phyloP scores from a whole-genome alignment of 78 protist species.

The Dictyostelium purpureum region DNA sequence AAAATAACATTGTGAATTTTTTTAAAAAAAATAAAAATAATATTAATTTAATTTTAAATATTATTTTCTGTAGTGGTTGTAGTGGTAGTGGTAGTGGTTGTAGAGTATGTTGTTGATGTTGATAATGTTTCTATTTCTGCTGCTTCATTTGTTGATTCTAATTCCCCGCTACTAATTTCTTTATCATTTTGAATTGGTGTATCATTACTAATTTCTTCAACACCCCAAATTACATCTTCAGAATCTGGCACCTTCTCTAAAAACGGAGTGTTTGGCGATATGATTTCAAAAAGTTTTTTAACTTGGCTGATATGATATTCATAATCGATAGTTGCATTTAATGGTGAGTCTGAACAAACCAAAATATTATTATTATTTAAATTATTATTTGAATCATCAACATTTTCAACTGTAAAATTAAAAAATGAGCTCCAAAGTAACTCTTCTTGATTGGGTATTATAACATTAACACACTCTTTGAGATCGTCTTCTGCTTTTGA shows the following conservation, averaged over 20 bases:
- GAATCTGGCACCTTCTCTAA: conserved; percentile 67
- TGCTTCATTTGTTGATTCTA: too few relatives aligned
- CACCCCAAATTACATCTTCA: conserved; percentile 42
- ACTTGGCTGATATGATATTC: conserved; percentile 18
- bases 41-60: too few relatives aligned
- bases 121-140: too few relatives aligned
- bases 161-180: too few relatives aligned
- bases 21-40: too few relatives aligned
- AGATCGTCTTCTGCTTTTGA: conserved; percentile 43
- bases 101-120: too few relatives aligned
- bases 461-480: neutral
- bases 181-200: too few relatives aligned
- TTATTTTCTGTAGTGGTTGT: too few relatives aligned
- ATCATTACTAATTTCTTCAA: too few relatives aligned
- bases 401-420: neutral
- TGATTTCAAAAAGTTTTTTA: conserved; percentile 20
- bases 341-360: conserved; percentile 53
- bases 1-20: too few relatives aligned
- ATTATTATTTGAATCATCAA: neutral
- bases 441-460: neutral
- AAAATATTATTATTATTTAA: neutral
- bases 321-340: conserved; percentile 22
- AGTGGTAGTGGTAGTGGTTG: too few relatives aligned
- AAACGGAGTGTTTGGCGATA: conserved; percentile 6
- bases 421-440: conserved; percentile 25